A percentile compares a stretch with the other conserved stretches of the same genome.
Evolutionary conservation across 2,329 filamentous ascomycete species (phyloP).

Genomic region (Escovopsis sp.): DNA sequence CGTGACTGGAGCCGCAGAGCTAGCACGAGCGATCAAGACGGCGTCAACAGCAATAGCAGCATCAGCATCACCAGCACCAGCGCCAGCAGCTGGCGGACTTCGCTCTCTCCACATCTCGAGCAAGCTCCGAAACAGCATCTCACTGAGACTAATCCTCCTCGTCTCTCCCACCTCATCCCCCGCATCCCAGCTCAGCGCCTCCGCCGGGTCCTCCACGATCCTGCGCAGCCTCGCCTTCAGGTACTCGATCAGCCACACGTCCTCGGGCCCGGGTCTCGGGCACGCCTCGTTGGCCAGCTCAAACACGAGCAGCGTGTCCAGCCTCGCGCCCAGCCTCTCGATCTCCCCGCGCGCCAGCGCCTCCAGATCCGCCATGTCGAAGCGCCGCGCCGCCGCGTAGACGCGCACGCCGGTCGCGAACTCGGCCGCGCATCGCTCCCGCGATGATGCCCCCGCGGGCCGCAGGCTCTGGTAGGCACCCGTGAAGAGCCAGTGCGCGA

Average conservation of each 20-base stretch:
- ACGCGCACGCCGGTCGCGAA: slow-evolving; percentile 4
- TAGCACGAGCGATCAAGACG: too few relatives aligned
- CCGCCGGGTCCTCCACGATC: neutral
- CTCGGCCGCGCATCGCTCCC: neutral
- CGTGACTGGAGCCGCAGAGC: too few relatives aligned
- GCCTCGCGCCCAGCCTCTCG: neutral
- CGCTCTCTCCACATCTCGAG: neutral
- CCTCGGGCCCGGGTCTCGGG: slow-evolving; percentile 1
- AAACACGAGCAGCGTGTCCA: slow-evolving; percentile 1
- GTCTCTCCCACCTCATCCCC: neutral
- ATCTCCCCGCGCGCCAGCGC: slow-evolving; percentile 4
- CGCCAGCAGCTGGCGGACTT: too few relatives aligned
- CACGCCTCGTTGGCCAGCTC: slow-evolving; percentile 1
- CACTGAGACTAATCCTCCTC: slow-evolving; percentile 1
- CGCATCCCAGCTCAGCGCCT: neutral
- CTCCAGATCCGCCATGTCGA: neutral
- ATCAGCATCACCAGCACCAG: too few relatives aligned
- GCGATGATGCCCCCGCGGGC: neutral
- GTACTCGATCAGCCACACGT: slow-evolving; percentile 3
- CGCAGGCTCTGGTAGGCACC: slow-evolving; percentile 3
- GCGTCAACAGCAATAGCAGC: too few relatives aligned
- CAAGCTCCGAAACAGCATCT: slow-evolving; percentile 1
- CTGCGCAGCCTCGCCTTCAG: neutral
- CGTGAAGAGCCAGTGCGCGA: slow-evolving; percentile 5
- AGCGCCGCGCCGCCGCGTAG: slow-evolving; percentile 1